These are phyloP conservation scores for Yamadazyma diospyri DNA, from an alignment of 1,139 yeast species.

Conservation along the genomic window DNA sequence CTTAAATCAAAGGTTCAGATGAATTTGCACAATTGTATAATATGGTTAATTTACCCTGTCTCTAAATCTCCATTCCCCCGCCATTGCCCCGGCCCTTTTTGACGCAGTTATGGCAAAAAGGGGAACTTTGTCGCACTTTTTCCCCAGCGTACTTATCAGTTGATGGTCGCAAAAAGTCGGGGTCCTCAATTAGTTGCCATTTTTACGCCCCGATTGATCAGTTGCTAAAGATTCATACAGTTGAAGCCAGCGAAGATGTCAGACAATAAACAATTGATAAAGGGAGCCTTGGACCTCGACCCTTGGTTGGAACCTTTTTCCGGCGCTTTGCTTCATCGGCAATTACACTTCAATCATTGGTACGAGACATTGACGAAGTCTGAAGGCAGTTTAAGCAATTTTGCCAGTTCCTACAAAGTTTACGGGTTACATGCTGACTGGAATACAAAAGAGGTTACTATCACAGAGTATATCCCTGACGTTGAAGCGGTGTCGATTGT, in stretches of 20 bases:
- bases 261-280: constrained; percentile 21
- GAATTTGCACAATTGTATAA: too few relatives aligned
- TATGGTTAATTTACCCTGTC: constrained; percentile 1
- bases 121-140: too few relatives aligned
- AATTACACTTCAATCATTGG: constrained; percentile 50
- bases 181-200: background rate
- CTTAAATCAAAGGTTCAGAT: constrained; percentile 70
- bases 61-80: background rate
- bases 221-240: too few relatives aligned
- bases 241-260: background rate
- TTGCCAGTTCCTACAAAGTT: constrained; percentile 58
- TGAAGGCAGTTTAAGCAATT: constrained; percentile 47
- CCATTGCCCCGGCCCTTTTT: background rate
- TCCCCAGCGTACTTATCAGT: constrained; percentile 4
- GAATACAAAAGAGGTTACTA: constrained; percentile 50
- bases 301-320: constrained; percentile 86
- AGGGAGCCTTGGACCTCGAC: constrained; percentile 66
- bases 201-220: too few relatives aligned
- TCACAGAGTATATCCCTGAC: constrained; percentile 87
- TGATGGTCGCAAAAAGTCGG: constrained; percentile 5
- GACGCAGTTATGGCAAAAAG: too few relatives aligned
- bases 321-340: constrained; percentile 44
- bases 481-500: constrained; percentile 70
- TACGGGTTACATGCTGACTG: constrained; percentile 74
- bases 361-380: constrained; percentile 38